Evolutionary conservation across 495 filamentous ascomycete species (phyloP).

Genomic region (Annulohypoxylon moriforme): DNA sequence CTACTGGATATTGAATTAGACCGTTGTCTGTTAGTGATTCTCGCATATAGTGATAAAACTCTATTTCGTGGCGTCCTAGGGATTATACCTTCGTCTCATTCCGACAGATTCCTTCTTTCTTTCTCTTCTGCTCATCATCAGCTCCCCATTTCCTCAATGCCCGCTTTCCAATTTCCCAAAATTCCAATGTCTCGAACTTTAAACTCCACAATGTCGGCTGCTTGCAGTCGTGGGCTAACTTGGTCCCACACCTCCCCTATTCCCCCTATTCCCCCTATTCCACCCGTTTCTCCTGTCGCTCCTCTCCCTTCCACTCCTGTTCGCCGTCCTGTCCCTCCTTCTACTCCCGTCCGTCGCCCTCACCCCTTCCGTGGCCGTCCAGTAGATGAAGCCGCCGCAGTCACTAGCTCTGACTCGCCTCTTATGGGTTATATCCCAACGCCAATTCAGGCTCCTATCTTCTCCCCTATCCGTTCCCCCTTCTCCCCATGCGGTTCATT

Average conservation of each 20-base stretch:
- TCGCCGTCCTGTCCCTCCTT: not conserved
- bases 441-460: conserved; percentile 40
- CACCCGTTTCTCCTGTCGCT: too few relatives aligned
- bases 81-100: not conserved
- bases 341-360: not conserved
- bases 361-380: not conserved
- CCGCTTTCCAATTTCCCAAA: conserved; percentile 8
- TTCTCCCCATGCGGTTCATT: conserved; percentile 40
- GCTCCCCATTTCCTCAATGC: conserved; percentile 13
- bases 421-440: conserved; percentile 31
- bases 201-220: conserved; percentile 38
- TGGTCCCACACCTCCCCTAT: conserved; percentile 31
- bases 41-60: conserved; percentile 19
- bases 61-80: not conserved
- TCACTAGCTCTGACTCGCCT: not conserved
- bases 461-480: conserved; percentile 45
- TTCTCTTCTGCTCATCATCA: conserved; percentile 7
- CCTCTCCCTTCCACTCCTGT: conserved; percentile 6
- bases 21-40: not conserved
- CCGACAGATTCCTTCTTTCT: not conserved
- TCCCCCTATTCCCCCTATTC: conserved; percentile 30
- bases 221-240: conserved; percentile 45
- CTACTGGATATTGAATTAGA: not conserved
- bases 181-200: conserved; percentile 20
- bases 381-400: not conserved